Percentiles rank a stretch among this genome's conserved stretches.
These are phyloP conservation scores for Vitis rotundifolia DNA, from an alignment of 164 flowering plant genomes.

Conservation along the genomic window DNA sequence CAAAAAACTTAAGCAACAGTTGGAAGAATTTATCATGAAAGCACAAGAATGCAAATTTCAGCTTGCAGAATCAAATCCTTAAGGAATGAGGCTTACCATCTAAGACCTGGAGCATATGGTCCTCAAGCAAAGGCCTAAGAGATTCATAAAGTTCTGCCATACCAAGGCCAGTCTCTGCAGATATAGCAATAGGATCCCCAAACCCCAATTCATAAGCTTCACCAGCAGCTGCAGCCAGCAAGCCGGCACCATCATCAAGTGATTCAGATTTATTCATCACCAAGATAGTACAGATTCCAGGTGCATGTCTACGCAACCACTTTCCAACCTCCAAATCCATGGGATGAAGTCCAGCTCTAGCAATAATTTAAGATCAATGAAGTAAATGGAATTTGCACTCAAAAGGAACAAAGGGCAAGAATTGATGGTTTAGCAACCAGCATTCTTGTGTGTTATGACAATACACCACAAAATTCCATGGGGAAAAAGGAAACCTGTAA, in stretches of 20 bases:
- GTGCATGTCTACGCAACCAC: constrained; percentile 88
- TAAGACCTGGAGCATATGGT: constrained; percentile 47
- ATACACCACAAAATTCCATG: too few species aligned
- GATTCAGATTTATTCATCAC: constrained; percentile 91
- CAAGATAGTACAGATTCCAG: constrained; percentile 58
- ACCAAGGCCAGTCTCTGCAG: constrained; percentile 96
- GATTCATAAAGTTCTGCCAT: constrained; percentile 77
- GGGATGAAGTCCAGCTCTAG: constrained; percentile 83
- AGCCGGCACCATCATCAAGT: constrained; percentile 63
- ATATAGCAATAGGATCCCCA: constrained; percentile 91
- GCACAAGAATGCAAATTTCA: too few species aligned
- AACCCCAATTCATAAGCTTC: constrained; percentile 79
- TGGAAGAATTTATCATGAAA: too few species aligned
- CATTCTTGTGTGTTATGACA: too few species aligned
- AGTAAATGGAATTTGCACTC: neutral
- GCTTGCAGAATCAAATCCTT: neutral
- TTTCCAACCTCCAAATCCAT: constrained; percentile 90
- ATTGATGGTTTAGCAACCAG: too few species aligned
- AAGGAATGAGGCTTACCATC: constrained; percentile 41
- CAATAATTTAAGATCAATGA: constrained; percentile 5
- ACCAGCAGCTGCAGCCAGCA: constrained; percentile 59
- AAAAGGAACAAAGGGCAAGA: neutral
- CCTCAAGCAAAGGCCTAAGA: constrained; percentile 76
- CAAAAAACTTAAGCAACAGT: too few species aligned
- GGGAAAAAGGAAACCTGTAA: too few species aligned